A percentile compares a stretch with the other conserved stretches of the same genome.
These are phyloP conservation scores for Polyplosphaeria fusca DNA, from an alignment of 495 filamentous ascomycete species.

Conservation along the genomic window DNA sequence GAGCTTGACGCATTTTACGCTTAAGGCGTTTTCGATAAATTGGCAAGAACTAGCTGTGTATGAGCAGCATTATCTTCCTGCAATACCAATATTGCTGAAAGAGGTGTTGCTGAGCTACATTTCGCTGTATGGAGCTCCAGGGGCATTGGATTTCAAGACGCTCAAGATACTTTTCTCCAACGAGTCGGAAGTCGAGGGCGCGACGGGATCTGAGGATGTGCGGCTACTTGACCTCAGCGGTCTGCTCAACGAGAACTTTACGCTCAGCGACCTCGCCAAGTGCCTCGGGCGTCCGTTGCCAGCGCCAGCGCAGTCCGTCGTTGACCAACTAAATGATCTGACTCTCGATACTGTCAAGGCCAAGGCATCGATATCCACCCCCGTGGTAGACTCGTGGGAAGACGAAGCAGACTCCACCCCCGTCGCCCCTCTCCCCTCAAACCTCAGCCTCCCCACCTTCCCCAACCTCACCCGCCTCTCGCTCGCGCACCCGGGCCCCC, in stretches of 20 bases:
- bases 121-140: constrained; percentile 49
- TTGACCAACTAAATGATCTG: constrained; percentile 1
- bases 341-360: background rate
- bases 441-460: constrained; percentile 39
- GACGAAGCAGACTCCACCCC: constrained; percentile 25
- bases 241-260: constrained; percentile 58
- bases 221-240: constrained; percentile 61
- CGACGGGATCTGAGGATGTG: constrained; percentile 52
- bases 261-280: constrained; percentile 57
- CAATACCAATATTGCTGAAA: constrained; percentile 61
- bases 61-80: constrained; percentile 62
- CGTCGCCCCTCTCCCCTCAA: background rate
- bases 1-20: constrained; percentile 55
- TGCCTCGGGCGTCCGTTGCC: constrained; percentile 43
- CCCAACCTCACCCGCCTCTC: constrained; percentile 53
- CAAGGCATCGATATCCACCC: constrained; percentile 5
- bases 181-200: constrained; percentile 35
- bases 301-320: background rate
- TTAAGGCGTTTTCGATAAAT: constrained; percentile 61
- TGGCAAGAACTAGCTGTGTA: constrained; percentile 68
- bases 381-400: constrained; percentile 35
- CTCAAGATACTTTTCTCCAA: constrained; percentile 41
- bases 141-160: constrained; percentile 47
- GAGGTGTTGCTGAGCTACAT: constrained; percentile 62
- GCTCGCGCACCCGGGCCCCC: constrained; percentile 46